Conservation (phyloP, 2,329 filamentous ascomycete species). For the Annulohypoxylon truncatum region DNA sequence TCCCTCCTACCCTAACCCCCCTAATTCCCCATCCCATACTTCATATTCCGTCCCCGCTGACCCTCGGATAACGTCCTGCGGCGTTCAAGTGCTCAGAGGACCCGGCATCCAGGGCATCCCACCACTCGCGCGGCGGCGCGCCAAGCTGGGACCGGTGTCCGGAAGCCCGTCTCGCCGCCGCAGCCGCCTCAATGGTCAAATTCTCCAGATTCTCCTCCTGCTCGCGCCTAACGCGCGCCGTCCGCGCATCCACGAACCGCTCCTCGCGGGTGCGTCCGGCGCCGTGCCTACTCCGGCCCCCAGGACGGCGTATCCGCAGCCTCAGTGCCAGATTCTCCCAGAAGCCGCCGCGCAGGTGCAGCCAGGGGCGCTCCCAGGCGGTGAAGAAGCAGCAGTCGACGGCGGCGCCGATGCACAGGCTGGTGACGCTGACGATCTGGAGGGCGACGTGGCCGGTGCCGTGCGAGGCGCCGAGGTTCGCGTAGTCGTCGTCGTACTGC, state of each 20-base stretch:
- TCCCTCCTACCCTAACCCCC: no score
- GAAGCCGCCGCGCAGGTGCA: constrained; percentile 58
- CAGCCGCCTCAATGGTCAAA: constrained; percentile 27
- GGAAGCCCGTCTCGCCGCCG: constrained; percentile 28
- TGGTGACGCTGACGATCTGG: constrained; percentile 65
- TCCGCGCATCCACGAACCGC: constrained; percentile 62
- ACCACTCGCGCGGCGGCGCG: constrained; percentile 51
- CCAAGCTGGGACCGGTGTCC: not conserved
- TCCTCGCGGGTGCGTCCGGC: constrained; percentile 64
- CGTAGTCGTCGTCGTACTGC: constrained; percentile 59
- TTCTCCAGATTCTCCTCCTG: constrained; percentile 59
- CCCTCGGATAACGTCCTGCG: no score
- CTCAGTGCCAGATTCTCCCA: constrained; percentile 47
- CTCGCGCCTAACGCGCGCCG: constrained; percentile 61
- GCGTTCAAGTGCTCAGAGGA: not conserved
- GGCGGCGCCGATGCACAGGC: constrained; percentile 72
- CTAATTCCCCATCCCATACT: not conserved
- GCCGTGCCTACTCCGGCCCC: constrained; percentile 23
- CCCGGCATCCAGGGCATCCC: constrained; percentile 52
- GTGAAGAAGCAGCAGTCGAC: constrained; percentile 77
- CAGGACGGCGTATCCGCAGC: constrained; percentile 35
- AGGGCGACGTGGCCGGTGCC: constrained; percentile 62
- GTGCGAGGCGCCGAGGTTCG: not conserved
- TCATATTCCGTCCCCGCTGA: not conserved
- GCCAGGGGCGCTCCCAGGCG: constrained; percentile 78